A percentile compares a stretch with the other conserved stretches of the same genome.
phyloP scores from a whole-genome alignment of 805 yeast genomes.

The Zygosaccharomyces pseudorouxii region DNA sequence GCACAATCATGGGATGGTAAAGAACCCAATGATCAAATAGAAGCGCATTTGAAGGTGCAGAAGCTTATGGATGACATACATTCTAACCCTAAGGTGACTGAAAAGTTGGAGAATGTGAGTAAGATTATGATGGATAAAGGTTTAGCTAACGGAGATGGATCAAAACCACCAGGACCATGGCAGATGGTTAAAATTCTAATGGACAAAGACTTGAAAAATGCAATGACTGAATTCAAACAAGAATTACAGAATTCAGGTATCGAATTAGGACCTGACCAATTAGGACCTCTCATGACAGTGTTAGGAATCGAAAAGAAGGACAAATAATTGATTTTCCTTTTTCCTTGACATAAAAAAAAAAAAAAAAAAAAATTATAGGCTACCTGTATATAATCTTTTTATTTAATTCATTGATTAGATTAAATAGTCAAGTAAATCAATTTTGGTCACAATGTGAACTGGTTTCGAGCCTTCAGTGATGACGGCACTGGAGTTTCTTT shows the following conservation, averaged over 20 bases:
- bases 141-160: slow-evolving; percentile 16
- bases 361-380: slow-evolving; percentile 1
- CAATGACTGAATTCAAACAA: slow-evolving; percentile 24
- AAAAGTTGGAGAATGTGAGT: slow-evolving; percentile 20
- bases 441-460: slow-evolving; percentile 81
- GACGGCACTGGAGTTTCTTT: slow-evolving; percentile 77
- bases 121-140: slow-evolving; percentile 23
- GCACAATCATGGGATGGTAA: slow-evolving; percentile 30
- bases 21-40: slow-evolving; percentile 20
- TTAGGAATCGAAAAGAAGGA: slow-evolving; percentile 25
- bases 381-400: slow-evolving; percentile 10
- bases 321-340: background rate
- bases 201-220: slow-evolving; percentile 26
- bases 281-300: slow-evolving; percentile 29
- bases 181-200: slow-evolving; percentile 27
- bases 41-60: slow-evolving; percentile 29
- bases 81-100: slow-evolving; percentile 20
- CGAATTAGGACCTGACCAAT: slow-evolving; percentile 27
- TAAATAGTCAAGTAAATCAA: slow-evolving; percentile 61
- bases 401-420: slow-evolving; percentile 6
- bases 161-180: slow-evolving; percentile 22
- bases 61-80: slow-evolving; percentile 24
- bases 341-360: background rate
- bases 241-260: slow-evolving; percentile 30
- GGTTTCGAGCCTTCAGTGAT: slow-evolving; percentile 75